These are phyloP conservation scores for Solanum sejunctum DNA, from an alignment of 257 asterid genomes.

Conservation along the genomic window DNA sequence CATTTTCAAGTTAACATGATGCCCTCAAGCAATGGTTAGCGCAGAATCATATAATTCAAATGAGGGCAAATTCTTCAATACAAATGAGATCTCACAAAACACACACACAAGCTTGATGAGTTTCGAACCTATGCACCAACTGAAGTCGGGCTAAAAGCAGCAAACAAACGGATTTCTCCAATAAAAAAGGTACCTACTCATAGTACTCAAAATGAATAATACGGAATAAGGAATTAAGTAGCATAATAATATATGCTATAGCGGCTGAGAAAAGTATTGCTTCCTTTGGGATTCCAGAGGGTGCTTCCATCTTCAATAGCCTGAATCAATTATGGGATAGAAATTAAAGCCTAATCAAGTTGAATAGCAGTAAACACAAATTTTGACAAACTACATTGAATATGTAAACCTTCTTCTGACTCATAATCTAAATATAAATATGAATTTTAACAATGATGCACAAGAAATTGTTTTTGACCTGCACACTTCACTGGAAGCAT, in stretches of 20 bases:
- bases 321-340: not conserved
- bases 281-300: not conserved
- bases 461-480: not conserved
- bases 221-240: not conserved
- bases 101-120: not conserved
- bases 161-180: not conserved
- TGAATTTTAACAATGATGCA: not conserved
- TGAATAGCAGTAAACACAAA: not conserved
- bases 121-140: not conserved
- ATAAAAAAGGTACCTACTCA: not conserved
- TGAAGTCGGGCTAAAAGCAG: not conserved
- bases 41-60: not conserved
- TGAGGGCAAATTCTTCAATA: not conserved
- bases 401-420: not conserved
- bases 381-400: not conserved
- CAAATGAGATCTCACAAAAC: not conserved
- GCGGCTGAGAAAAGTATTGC: not conserved
- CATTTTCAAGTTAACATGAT: not conserved
- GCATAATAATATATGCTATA: not conserved
- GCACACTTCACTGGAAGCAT: not conserved
- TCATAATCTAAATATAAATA: not conserved
- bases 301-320: not conserved
- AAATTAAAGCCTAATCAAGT: not conserved
- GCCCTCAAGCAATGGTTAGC: not conserved
- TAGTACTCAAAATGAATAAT: not conserved